A percentile compares a stretch with the other conserved stretches of the same genome.
Conservation (phyloP, 2,329 filamentous ascomycete genomes). For the Fusarium verrucosum region DNA sequence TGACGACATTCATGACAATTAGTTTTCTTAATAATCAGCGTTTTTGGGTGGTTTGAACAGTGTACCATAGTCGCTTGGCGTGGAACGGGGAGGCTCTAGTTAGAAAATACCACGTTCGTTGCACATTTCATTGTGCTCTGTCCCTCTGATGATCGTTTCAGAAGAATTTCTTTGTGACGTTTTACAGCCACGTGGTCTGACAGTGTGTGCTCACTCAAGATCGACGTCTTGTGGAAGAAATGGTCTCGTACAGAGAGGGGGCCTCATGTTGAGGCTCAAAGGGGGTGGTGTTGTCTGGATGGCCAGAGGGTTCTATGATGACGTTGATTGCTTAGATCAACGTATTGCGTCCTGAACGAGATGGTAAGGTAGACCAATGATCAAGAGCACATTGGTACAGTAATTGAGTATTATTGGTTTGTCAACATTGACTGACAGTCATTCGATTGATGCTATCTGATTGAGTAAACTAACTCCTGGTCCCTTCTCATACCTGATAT, state of each 20-base stretch:
- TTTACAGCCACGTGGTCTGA: constrained; percentile 28
- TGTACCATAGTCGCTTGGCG: constrained; percentile 3
- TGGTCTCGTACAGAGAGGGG: background rate
- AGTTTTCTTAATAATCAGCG: background rate
- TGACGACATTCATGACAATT: constrained; percentile 17
- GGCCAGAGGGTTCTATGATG: background rate
- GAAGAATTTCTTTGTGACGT: constrained; percentile 8
- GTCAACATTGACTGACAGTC: constrained; percentile 3
- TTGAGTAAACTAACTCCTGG: constrained; percentile 8
- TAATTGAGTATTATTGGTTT: background rate
- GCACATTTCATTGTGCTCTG: constrained; percentile 16
- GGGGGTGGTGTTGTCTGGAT: background rate
- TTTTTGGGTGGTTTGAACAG: background rate
- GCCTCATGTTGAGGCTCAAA: background rate
- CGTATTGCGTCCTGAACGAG: no score
- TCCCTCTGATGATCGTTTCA: constrained; percentile 12
- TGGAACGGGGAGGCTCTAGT: constrained; percentile 10
- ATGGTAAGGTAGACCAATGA: no score
- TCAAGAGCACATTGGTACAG: background rate
- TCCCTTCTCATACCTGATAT: constrained; percentile 18
- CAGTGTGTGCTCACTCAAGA: background rate
- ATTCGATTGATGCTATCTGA: constrained; percentile 25
- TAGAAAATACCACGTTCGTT: constrained; percentile 29
- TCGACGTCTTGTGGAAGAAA: background rate
- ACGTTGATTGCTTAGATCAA: no score